These are phyloP conservation scores for Bisporella sp. DNA, from an alignment of 2,329 filamentous ascomycete species.

Conservation along the genomic window DNA sequence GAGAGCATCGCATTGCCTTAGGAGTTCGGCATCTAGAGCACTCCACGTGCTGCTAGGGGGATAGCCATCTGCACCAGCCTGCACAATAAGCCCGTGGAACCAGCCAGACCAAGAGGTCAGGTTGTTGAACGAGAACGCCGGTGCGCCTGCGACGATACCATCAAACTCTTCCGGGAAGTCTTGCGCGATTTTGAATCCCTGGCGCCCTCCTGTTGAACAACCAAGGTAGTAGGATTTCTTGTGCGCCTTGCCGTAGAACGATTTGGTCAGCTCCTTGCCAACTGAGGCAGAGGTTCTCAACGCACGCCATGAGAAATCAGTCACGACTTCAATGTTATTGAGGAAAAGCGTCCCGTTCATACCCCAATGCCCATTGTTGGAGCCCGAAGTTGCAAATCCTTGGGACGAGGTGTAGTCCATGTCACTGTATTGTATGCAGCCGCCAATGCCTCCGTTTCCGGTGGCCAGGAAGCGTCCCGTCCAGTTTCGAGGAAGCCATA, in stretches of 20 bases:
- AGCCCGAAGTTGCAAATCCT: slow-evolving; percentile 36
- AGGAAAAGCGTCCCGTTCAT: slow-evolving; percentile 33
- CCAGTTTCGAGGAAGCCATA: slow-evolving; percentile 28
- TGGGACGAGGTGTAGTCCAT: slow-evolving; percentile 33
- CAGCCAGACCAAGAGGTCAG: slow-evolving; percentile 25
- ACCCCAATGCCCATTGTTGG: slow-evolving; percentile 38
- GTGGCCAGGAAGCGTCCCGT: slow-evolving; percentile 31
- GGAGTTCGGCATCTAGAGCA: slow-evolving; percentile 34
- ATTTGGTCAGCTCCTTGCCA: neutral
- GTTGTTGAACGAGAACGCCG: slow-evolving; percentile 17
- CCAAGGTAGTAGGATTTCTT: slow-evolving; percentile 37
- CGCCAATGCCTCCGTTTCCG: slow-evolving; percentile 39
- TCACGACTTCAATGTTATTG: slow-evolving; percentile 27
- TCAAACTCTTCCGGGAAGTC: slow-evolving; percentile 40
- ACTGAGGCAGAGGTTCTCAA: slow-evolving; percentile 7
- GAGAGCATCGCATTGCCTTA: slow-evolving; percentile 42
- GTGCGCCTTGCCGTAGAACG: slow-evolving; percentile 6
- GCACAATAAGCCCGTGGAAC: slow-evolving; percentile 40
- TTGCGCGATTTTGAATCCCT: slow-evolving; percentile 38
- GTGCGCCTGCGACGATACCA: slow-evolving; percentile 38
- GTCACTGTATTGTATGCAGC: slow-evolving; percentile 40
- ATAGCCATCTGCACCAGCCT: slow-evolving; percentile 35
- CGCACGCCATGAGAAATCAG: slow-evolving; percentile 27
- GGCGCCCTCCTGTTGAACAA: slow-evolving; percentile 41
- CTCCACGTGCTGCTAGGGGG: slow-evolving; percentile 37